These are phyloP conservation scores for Tetracentron sinense DNA, from an alignment of 164 flowering plant species.

Conservation along the genomic window DNA sequence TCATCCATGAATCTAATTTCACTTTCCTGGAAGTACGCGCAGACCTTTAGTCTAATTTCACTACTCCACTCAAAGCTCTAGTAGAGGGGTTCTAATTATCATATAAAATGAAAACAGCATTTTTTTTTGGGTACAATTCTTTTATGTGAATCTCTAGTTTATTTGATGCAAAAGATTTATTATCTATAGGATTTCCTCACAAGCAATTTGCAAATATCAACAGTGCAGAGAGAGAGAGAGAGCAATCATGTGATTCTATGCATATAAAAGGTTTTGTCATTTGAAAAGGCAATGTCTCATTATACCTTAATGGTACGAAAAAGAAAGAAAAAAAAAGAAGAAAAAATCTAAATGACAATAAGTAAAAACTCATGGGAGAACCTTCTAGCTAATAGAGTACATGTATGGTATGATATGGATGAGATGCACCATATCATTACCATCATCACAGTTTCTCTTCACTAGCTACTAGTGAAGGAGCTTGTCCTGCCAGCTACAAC, in stretches of 20 bases:
- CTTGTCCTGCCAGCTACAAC: not conserved
- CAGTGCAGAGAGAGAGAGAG: no score
- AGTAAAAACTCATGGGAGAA: not conserved
- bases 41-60: not conserved
- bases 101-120: not conserved
- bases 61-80: not conserved
- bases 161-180: no score
- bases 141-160: not conserved
- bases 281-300: not conserved
- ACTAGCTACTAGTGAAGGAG: not conserved
- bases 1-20: conserved; percentile 61
- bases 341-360: no score
- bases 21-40: conserved; percentile 3
- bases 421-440: no score
- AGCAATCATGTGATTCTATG: not conserved
- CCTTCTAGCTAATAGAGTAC: no score
- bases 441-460: no score
- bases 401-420: no score
- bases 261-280: not conserved
- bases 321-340: not conserved
- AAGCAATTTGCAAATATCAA: not conserved
- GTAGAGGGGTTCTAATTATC: not conserved
- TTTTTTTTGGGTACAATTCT: not conserved
- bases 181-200: no score
- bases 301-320: not conserved